These are phyloP conservation scores for Ophiostoma sp. DNA, from an alignment of 2,329 filamentous ascomycete species.

Conservation along the genomic window DNA sequence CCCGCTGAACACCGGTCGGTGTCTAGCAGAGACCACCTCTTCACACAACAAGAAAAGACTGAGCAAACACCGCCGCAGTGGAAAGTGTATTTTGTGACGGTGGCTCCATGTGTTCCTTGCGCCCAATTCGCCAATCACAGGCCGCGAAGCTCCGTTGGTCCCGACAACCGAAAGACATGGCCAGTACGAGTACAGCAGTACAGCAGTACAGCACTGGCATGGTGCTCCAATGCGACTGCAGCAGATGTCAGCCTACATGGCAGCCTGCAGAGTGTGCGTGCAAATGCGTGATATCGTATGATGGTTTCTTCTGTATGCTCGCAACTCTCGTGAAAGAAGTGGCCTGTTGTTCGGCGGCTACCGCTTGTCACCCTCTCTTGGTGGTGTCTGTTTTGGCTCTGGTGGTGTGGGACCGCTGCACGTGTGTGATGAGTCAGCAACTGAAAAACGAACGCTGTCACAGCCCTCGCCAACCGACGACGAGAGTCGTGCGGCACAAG, in stretches of 20 bases:
- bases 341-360: constrained; percentile 5
- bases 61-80: constrained; percentile 1
- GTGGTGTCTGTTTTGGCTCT: background rate
- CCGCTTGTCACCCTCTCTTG: background rate
- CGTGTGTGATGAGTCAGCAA: constrained; percentile 13
- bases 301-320: background rate
- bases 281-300: constrained; percentile 7
- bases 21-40: background rate
- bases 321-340: background rate
- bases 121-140: constrained; percentile 25
- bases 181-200: background rate
- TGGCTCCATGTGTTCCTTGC: background rate
- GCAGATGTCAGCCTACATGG: constrained; percentile 10
- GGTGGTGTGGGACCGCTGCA: constrained; percentile 3
- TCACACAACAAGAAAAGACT: background rate
- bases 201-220: background rate
- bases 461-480: background rate
- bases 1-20: too few species aligned
- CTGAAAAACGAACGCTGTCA: background rate
- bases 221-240: constrained; percentile 11
- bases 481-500: background rate
- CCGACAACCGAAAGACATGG: constrained; percentile 16
- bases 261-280: too few species aligned
- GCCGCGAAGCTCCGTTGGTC: constrained; percentile 16
- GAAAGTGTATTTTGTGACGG: background rate